Conservation (phyloP, 441 rosid species). For the Euphorbia schlechtendalii region DNA sequence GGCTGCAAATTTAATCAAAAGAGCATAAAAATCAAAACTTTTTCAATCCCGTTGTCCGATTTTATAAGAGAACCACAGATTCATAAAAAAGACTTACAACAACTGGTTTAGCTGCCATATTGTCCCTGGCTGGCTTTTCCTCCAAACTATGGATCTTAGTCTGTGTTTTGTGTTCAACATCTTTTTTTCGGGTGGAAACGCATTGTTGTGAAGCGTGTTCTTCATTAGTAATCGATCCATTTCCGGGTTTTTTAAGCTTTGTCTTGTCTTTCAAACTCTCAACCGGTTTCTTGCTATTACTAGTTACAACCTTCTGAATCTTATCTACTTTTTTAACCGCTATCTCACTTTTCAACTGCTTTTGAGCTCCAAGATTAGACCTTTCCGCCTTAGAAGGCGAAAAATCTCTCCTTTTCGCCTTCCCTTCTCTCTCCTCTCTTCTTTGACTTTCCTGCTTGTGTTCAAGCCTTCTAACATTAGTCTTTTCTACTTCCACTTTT, state of each 20-base stretch:
- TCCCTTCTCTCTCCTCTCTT: constrained; percentile 31
- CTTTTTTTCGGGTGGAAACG: constrained; percentile 18
- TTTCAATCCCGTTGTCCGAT: not conserved
- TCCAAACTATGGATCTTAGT: constrained; percentile 12
- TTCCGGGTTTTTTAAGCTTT: constrained; percentile 30
- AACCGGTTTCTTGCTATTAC: constrained; percentile 25
- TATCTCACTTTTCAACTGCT: constrained; percentile 23
- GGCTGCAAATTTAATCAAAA: constrained; percentile 33
- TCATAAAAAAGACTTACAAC: constrained; percentile 28
- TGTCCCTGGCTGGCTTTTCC: constrained; percentile 24
- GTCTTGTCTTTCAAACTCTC: constrained; percentile 26
- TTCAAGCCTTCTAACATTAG: constrained; percentile 21
- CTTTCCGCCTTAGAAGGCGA: constrained; percentile 25
- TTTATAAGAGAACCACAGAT: not conserved
- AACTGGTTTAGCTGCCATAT: constrained; percentile 14
- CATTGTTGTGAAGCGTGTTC: constrained; percentile 19
- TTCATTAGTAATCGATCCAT: constrained; percentile 25
- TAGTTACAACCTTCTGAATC: constrained; percentile 25
- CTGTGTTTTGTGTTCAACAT: constrained; percentile 15
- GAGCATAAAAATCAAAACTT: constrained; percentile 8
- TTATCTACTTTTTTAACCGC: constrained; percentile 27
- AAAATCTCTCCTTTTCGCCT: constrained; percentile 24
- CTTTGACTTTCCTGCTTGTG: constrained; percentile 22
- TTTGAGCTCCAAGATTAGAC: constrained; percentile 20
- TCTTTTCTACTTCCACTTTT: constrained; percentile 26